A percentile compares a stretch with the other conserved stretches of the same genome.
These are phyloP conservation scores for Hyphopichia wangnamkhiaoensis DNA, from an alignment of 1,139 yeast species.

Conservation along the genomic window DNA sequence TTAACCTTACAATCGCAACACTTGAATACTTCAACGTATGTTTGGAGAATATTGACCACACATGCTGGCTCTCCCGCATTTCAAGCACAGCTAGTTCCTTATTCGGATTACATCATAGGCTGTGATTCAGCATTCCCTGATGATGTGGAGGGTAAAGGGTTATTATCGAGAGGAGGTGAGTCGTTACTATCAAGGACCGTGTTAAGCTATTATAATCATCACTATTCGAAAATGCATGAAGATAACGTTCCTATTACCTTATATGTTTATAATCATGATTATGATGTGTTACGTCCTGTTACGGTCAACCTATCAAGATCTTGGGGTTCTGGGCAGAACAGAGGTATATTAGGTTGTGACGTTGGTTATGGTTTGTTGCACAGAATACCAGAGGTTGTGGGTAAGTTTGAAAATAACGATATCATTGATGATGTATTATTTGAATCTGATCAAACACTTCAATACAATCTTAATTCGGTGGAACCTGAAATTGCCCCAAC, in stretches of 20 bases:
- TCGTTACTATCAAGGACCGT: constrained; percentile 71
- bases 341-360: constrained; percentile 88
- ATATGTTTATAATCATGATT: constrained; percentile 86
- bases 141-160: constrained; percentile 56
- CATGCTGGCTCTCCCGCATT: constrained; percentile 84
- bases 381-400: constrained; percentile 71
- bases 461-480: constrained; percentile 3
- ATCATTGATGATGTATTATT: constrained; percentile 41
- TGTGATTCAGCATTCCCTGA: constrained; percentile 59
- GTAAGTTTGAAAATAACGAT: constrained; percentile 41
- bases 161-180: constrained; percentile 85
- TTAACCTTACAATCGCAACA: constrained; percentile 77
- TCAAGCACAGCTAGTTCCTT: constrained; percentile 77
- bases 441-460: constrained; percentile 24
- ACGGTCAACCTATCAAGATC: constrained; percentile 55
- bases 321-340: constrained; percentile 55
- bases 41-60: constrained; percentile 82
- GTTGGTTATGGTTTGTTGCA: constrained; percentile 92
- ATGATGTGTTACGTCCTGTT: constrained; percentile 83
- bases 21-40: constrained; percentile 71
- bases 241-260: constrained; percentile 50
- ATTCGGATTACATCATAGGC: constrained; percentile 87
- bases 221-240: constrained; percentile 36
- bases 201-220: constrained; percentile 53
- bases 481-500: constrained; percentile 8